Evolutionary conservation across 352 stramenopile genomes (phyloP), one percentile per base, ranked within the genome.

Genomic region (Pythium volutum): DNA sequence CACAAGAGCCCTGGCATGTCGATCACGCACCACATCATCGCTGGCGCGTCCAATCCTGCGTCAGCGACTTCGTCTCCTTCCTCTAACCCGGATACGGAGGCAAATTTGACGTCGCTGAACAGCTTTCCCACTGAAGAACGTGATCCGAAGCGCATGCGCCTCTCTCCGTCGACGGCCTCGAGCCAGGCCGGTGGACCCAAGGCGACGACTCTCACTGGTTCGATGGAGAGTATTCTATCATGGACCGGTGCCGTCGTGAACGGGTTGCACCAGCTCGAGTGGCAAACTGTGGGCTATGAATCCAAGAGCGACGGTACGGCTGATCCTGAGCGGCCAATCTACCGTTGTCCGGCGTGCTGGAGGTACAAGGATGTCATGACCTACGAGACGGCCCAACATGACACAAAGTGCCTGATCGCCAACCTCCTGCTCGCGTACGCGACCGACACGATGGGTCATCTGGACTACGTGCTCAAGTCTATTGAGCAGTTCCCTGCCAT

Each of bases 321-420:
- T 1, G 82, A 94, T 43, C 75, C 76, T 0, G 82, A 94, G 36
- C 76, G 82, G 29, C 79, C 82, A 11, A 92, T 94, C 49, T 94
- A 92, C 42, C 84, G 84, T 0, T 94, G 84, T 54, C 84, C 84
- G 2, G 81, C 84, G 0, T 94, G 84, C 64, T 92, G 82, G 82
- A 71, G 82, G 42, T 91, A 92, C 75, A 92, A 94, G 59, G 81
- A 91, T 51, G 74, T 85, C 46, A 89, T 94, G 79, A 92, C 84
- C 14, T 91, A 88, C 53, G 82, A 94, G 22, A 88, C 79, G 20
- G 81, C 84, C 8, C 81, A 92, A 38, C 84, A 94, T 65, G 84
- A 94, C 53, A 83, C 76, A 23, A 92, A 92, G 72, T 94, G 84
- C 38, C 45, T 92, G 48, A 92, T 94, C 34, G 84, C 84, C 9